Evolutionary conservation across 1,139 yeast species (phyloP), one percentile per base, ranked within the genome.

Genomic region (Yamadazyma diddensiae): DNA sequence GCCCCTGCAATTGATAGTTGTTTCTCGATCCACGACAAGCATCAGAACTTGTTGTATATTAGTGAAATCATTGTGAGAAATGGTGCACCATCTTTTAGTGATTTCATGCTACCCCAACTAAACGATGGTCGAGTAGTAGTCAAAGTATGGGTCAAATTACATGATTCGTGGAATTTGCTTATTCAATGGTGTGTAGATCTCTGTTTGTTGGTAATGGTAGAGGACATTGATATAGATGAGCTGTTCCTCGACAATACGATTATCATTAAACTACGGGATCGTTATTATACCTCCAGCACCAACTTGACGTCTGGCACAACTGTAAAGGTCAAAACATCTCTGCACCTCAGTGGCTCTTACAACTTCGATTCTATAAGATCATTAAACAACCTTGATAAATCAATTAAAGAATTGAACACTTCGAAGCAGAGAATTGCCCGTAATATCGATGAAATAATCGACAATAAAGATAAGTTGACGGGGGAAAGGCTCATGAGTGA

Each of bases 311-410:
- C 6, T 3, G 22, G 6, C 9, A 9, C 24, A 8, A 12, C 10
- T 17, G 24, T 17, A 8, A 17, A 25, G 5, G 13, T 24, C 10
- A 28, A 25, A 16, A 26, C 17, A 15, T 24, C 23, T n/a, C 8
- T 4, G 3, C 43, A 39, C 26, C 35, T 28, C 28, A 28, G 35
- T 3, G 31, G 35, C 2, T 62, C 70, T 3, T 65, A 67, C 38
- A 43, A 61, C 3, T 59, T 61, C 35, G 73, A 68, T 38, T 43
- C 57, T 8, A 54, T 66, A 5, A 49, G 74, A 28, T 52, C 65
- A 1, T 35, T 67, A 8, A 54, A 50, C 33, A 61, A 55, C 31
- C 47, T 67, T 16, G 37, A 52, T 15, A 45, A 46, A 24, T 62
- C 72, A 1, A 38, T 63, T 2, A 51, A 50, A 19, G 74, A 68